Percentiles rank a stretch among this genome's conserved stretches.
phyloP scores from a whole-genome alignment of 768 basidiomycete species.

The Hericium alpestre region DNA sequence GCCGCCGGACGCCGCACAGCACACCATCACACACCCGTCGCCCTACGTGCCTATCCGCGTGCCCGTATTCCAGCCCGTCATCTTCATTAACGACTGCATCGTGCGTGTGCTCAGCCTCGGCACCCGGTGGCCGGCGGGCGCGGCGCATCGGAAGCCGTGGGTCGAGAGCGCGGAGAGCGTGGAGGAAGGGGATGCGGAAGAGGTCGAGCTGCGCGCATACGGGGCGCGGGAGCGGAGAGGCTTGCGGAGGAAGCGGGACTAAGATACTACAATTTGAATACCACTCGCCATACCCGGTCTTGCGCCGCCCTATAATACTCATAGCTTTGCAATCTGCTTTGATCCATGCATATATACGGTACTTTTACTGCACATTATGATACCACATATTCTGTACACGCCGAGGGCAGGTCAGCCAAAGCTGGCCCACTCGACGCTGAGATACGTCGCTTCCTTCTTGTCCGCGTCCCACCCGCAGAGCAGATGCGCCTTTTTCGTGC shows the following conservation, averaged over 20 bases:
- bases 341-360: background rate
- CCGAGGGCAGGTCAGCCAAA: slow-evolving; percentile 47
- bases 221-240: slow-evolving; percentile 2
- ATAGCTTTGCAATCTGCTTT: no score
- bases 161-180: slow-evolving; percentile 47
- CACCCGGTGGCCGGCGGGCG: slow-evolving; percentile 14
- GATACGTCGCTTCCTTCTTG: slow-evolving; percentile 54
- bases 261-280: background rate
- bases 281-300: background rate
- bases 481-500: slow-evolving; percentile 92
- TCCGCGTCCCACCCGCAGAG: slow-evolving; percentile 82
- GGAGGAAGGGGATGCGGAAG: slow-evolving; percentile 46
- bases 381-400: background rate
- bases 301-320: no score
- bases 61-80: slow-evolving; percentile 63
- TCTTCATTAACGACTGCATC: slow-evolving; percentile 64
- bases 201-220: slow-evolving; percentile 11
- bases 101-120: slow-evolving; percentile 54
- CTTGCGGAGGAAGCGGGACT: slow-evolving; percentile 7
- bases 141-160: slow-evolving; percentile 12
- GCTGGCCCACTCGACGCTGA: slow-evolving; percentile 85
- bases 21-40: slow-evolving; percentile 48
- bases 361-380: background rate
- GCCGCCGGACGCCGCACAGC: slow-evolving; percentile 7
- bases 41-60: slow-evolving; percentile 74